Evolutionary conservation across 805 yeast species (phyloP).

Genomic region (Zygoascus biomembranicola): DNA sequence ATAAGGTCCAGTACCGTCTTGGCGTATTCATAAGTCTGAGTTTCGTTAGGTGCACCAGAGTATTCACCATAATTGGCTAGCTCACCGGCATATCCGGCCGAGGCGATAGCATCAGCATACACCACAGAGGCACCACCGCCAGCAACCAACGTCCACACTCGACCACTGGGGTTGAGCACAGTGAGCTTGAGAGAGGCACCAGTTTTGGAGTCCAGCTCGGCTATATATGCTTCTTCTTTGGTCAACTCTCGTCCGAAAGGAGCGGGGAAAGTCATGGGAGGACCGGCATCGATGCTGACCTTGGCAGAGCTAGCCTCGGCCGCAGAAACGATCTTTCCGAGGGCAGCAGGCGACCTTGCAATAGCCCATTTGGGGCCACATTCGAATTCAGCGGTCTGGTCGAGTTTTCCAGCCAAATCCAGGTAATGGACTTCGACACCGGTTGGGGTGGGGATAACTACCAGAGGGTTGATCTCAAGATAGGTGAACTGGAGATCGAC

Average conservation of each 20-base stretch:
- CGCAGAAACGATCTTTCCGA: constrained; percentile 26
- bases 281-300: constrained; percentile 35
- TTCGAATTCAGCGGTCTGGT: constrained; percentile 41
- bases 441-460: constrained; percentile 32
- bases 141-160: constrained; percentile 41
- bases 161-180: constrained; percentile 35
- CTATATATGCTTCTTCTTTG: constrained; percentile 39
- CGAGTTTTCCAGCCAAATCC: constrained; percentile 41
- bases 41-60: constrained; percentile 42
- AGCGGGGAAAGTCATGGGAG: constrained; percentile 42
- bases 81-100: constrained; percentile 37
- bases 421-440: constrained; percentile 38
- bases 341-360: constrained; percentile 36
- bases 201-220: constrained; percentile 40
- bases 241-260: constrained; percentile 40
- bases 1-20: constrained; percentile 39
- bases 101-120: constrained; percentile 41
- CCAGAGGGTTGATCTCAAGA: constrained; percentile 39
- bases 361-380: constrained; percentile 42
- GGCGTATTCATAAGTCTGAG: constrained; percentile 40
- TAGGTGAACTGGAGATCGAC: constrained; percentile 40
- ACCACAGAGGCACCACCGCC: constrained; percentile 44
- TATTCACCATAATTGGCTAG: constrained; percentile 42
- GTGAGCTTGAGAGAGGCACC: constrained; percentile 41
- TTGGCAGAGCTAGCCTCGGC: constrained; percentile 15